A percentile compares a stretch with the other conserved stretches of the same genome.
Conservation (phyloP, 495 filamentous ascomycete genomes). For the Neohortaea acidophila region DNA sequence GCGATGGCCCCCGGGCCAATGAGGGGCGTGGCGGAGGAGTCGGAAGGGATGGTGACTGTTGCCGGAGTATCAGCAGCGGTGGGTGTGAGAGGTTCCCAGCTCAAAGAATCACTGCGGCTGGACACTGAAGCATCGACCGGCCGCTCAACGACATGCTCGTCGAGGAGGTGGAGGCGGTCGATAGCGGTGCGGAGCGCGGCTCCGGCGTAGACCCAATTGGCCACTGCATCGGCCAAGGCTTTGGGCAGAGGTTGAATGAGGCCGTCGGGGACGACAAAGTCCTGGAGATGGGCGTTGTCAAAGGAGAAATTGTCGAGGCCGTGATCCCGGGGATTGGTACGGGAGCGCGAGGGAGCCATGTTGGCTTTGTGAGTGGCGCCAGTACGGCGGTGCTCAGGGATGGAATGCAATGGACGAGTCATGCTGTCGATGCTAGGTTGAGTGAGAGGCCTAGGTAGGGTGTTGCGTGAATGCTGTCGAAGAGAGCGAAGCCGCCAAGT, state of each 20-base stretch:
- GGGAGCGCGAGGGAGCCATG: too few relatives aligned
- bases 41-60: background rate
- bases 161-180: conserved; percentile 17
- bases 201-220: conserved; percentile 19
- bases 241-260: conserved; percentile 17
- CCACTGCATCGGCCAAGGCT: conserved; percentile 8
- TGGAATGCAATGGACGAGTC: background rate
- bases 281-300: conserved; percentile 17
- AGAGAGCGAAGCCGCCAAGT: background rate
- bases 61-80: background rate
- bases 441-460: background rate
- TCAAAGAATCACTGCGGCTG: too few relatives aligned
- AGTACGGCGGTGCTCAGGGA: conserved; percentile 1
- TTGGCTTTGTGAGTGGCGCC: background rate
- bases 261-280: conserved; percentile 16
- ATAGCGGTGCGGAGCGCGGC: conserved; percentile 22
- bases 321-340: conserved; percentile 7
- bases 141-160: conserved; percentile 3
- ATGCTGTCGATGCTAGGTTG: background rate
- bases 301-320: conserved; percentile 25
- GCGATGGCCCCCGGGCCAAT: background rate
- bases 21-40: background rate
- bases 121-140: conserved; percentile 1
- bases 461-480: too few relatives aligned
- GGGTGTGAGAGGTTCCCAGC: too few relatives aligned